phyloP scores from a whole-genome alignment of 1,139 yeast genomes.

The Magnusiomyces suaveolens region DNA sequence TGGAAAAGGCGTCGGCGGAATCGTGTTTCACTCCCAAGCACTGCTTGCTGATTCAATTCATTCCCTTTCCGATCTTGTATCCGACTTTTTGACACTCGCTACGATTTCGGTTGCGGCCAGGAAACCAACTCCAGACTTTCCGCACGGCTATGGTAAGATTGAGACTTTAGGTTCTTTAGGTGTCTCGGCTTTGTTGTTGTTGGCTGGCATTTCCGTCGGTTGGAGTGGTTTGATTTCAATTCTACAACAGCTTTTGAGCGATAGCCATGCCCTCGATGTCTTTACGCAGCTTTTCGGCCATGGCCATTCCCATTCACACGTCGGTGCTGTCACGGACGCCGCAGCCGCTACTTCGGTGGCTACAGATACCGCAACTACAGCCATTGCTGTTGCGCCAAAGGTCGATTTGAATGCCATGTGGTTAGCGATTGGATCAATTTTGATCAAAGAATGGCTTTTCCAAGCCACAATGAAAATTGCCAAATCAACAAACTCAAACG shows the following conservation, averaged over 20 bases:
- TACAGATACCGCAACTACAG: slow-evolving; percentile 28
- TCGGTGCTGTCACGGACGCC: neutral
- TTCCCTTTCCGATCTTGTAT: slow-evolving; percentile 78
- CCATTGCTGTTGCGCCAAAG: slow-evolving; percentile 28
- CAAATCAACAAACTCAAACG: slow-evolving; percentile 66
- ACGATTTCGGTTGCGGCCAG: slow-evolving; percentile 73
- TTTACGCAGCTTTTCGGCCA: slow-evolving; percentile 30
- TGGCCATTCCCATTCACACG: slow-evolving; percentile 41
- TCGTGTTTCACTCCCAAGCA: slow-evolving; percentile 89
- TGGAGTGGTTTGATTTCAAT: slow-evolving; percentile 72
- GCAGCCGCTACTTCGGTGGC: slow-evolving; percentile 33
- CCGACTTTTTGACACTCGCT: slow-evolving; percentile 79
- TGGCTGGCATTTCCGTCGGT: slow-evolving; percentile 89
- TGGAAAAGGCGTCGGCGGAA: slow-evolving; percentile 82
- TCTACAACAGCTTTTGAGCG: slow-evolving; percentile 37
- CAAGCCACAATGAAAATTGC: slow-evolving; percentile 77
- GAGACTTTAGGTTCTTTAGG: slow-evolving; percentile 88
- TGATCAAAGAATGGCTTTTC: slow-evolving; percentile 77
- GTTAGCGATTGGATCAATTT: slow-evolving; percentile 84
- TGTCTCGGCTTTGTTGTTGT: slow-evolving; percentile 69
- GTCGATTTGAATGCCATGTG: slow-evolving; percentile 90
- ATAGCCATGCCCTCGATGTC: slow-evolving; percentile 38
- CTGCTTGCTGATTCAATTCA: slow-evolving; percentile 90
- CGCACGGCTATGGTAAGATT: slow-evolving; percentile 85
- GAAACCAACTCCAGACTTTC: slow-evolving; percentile 57